Evolutionary conservation across 495 filamentous ascomycete genomes (phyloP), one percentile per base, ranked within the genome.

Genomic region (Trichoderma reesei): DNA sequence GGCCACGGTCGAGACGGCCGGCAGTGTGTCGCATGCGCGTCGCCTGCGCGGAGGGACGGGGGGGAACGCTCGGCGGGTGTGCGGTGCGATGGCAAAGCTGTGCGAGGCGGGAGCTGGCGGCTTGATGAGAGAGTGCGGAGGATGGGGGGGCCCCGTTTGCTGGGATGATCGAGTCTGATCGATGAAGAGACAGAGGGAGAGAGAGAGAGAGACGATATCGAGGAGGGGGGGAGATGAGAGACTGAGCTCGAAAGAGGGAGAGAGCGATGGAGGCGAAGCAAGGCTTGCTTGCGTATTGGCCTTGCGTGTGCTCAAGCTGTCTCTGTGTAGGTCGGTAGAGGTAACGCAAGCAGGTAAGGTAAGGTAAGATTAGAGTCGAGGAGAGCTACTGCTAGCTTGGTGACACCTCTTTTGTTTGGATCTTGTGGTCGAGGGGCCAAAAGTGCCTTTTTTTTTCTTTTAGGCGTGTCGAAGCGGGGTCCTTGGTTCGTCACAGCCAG

Each of bases 1-100:
- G 59, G 39, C 59, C 36, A 61, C 6, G 59, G 59, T n/a, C n/a
- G 59, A 61, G 59, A 41, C 33, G 59, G 18, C 36, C 34, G 41
- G 59, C 59, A 61, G 41, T n/a, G n/a, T n/a, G 36, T 41, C 34
- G 59, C 59, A 61, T 61, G 59, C 59, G 59, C 59, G 16, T 48
- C 48, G 67, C 64, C 31, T 62, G 65, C 11, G 36, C 66, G 44
- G 59, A 66, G 59, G 62, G 69, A 48, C 63, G 37, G 34, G 26
- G 16, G 20, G 51, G 16, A 34, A 26, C 51, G 31, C 20, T 6
- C 31, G 31, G n/a, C 51, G 34, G 51, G 20, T 13, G 51, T 31
- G 51, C 20, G 51, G 51, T 56, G 51, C 51, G 51, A 56, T 56
- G 51, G 7, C 51, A n/a, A 56, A 56, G 51, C 51, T 56, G 51